Evolutionary conservation across 768 basidiomycete species (phyloP), one percentile per base, ranked within the genome.

Genomic region (Macrolepiota dolichaula): DNA sequence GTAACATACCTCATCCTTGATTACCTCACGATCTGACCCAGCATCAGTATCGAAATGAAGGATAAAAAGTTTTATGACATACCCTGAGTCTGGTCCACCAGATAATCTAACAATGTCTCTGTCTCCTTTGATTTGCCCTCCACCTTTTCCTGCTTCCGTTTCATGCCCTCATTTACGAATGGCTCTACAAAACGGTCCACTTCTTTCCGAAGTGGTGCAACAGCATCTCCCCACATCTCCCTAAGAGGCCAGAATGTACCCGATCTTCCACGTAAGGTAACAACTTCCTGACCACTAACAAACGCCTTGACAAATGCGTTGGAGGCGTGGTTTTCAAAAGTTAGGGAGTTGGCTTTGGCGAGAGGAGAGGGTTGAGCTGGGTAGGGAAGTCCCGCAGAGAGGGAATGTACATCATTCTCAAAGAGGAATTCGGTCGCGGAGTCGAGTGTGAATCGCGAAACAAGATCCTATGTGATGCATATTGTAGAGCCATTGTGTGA

Each of bases 391-490:
- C 78, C 80, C 0, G 78, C 78, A 0, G 74, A 73, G 36, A 87
- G 77, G 5, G 79, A 81, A 59, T 77, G 66, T 10, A 87, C 81
- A 64, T 79, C 77, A 36, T 75, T 73, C 5, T 81, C 82, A 62
- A 87, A 86, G 22, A 88, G 77, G 64, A 84, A 86, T 55, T 85
- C 81, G 0, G 85, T 82, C 2, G 85, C 85, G 1, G 84, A 81
- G 71, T 88, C 87, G 15, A 88, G 73, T 0, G 87, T 86, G 69
- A 88, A 87, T 1, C 80, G 75, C 1, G 73, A 72, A 9, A 73
- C 76, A 35, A 80, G 63, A 63, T 82, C 80, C 77, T 79, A 46
- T 10, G 6, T 47, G 32, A 47, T 11, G 11, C 11, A 47, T 22
- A 37, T 61, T 55, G 46, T 17, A 3, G 35, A 42, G 54, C 24